phyloP scores from a whole-genome alignment of 129 eudicot species.

The Mikania micrantha region DNA sequence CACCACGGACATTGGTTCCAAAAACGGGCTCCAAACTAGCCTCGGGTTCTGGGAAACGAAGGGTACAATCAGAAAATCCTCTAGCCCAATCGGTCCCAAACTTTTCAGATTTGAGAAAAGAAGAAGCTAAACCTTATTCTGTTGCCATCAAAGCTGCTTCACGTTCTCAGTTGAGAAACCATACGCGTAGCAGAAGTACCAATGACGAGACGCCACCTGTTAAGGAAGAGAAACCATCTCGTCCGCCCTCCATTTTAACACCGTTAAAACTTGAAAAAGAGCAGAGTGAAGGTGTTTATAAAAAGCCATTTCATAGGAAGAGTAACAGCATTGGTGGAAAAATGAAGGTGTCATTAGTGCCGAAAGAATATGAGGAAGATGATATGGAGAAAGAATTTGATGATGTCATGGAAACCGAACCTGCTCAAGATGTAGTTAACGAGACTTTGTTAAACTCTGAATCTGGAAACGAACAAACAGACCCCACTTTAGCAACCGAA shows the following conservation, averaged over 20 bases:
- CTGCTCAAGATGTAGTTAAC: slow-evolving; percentile 21
- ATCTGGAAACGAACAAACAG: no score
- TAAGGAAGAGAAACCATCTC: slow-evolving; percentile 68
- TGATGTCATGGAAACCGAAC: slow-evolving; percentile 30
- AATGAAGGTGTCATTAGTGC: slow-evolving; percentile 37
- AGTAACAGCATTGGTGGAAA: slow-evolving; percentile 45
- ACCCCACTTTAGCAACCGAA: no score
- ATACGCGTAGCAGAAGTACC: slow-evolving; percentile 59
- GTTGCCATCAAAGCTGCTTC: slow-evolving; percentile 41
- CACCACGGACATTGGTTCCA: slow-evolving; percentile 43
- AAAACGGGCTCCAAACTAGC: slow-evolving; percentile 47
- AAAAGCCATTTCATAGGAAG: slow-evolving; percentile 41
- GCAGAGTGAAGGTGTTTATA: slow-evolving; percentile 20
- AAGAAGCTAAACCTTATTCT: slow-evolving; percentile 62
- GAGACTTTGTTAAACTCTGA: no score
- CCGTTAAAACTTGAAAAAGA: slow-evolving; percentile 35
- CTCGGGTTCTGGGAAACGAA: slow-evolving; percentile 47
- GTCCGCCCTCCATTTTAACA: slow-evolving; percentile 32
- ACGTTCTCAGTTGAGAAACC: slow-evolving; percentile 61
- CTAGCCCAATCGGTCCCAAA: slow-evolving; percentile 81
- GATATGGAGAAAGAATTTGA: slow-evolving; percentile 52
- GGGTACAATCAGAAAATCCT: slow-evolving; percentile 57
- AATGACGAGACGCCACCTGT: slow-evolving; percentile 48
- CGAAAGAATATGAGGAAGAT: slow-evolving; percentile 31
- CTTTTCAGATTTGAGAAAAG: slow-evolving; percentile 72